Evolutionary conservation across 495 filamentous ascomycete species (phyloP), one percentile per base, ranked within the genome.

Genomic region (Penicillium maclennaniae): DNA sequence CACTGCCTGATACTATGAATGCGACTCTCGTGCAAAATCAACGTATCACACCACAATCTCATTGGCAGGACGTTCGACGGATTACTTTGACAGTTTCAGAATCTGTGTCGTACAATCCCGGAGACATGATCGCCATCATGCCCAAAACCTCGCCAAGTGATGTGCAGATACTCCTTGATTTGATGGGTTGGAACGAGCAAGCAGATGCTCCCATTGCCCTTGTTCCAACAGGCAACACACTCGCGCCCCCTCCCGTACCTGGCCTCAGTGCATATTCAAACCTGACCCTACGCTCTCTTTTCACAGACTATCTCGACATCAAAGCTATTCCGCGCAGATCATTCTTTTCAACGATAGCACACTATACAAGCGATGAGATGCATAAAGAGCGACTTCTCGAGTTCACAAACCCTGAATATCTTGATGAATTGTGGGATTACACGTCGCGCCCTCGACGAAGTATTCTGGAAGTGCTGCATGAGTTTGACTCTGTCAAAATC

Each of bases 381-480:
- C 92, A 97, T 48, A 83, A 83, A 58, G 89, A 95, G 45, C 84
- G 92, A 9, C 80, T 99, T 0, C 59, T 80, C 2, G 92, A 97
- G 56, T 95, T 99, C 55, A 83, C 84, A 0, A 78, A 85, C 48
- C 82, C 87, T 0, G 77, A 85, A 16, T 87, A 85, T 63, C 78
- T 89, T 9, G 91, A 97, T 59, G 95, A 99, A 54, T 82, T 95
- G 16, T 96, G 87, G 73, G 95, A 99, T 65, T 99, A 97, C 66
- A 92, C 92, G 1, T 90, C 91, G 5, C 87, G 95, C 7, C 92
- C 93, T 7, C 85, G 93, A 43, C 85, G 93, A 39, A 92, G 86
- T 55, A 95, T 97, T 57, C 68, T 99, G 7, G 93, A 99, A 65
- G 84, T 96, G 1, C 75, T 99, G 21, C 82, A 91, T 41, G 93